Evolutionary conservation across 345 rosid species (phyloP).

Genomic region (Salix udensis): DNA sequence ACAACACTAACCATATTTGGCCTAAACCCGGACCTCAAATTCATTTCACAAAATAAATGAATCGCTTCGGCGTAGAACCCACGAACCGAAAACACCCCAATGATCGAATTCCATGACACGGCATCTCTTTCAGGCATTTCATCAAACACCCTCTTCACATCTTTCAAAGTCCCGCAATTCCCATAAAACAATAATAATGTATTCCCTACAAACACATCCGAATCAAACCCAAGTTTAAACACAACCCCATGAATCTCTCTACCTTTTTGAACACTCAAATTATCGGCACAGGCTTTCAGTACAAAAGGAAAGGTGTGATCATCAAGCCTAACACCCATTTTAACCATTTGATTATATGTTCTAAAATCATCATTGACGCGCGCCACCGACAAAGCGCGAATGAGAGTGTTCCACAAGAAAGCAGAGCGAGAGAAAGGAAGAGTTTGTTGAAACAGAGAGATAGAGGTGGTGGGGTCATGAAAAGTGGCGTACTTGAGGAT

Average conservation of each 20-base stretch:
- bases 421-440: conserved; percentile 34
- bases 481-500: conserved; percentile 45
- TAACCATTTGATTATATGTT: conserved; percentile 38
- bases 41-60: conserved; percentile 30
- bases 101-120: conserved; percentile 40
- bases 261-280: conserved; percentile 40
- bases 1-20: conserved; percentile 39
- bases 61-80: conserved; percentile 35
- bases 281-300: conserved; percentile 42
- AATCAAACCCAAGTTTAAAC: conserved; percentile 46
- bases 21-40: conserved; percentile 25
- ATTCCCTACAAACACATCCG: conserved; percentile 39
- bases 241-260: conserved; percentile 54
- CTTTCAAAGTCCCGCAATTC: conserved; percentile 15
- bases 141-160: conserved; percentile 34
- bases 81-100: conserved; percentile 32
- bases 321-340: conserved; percentile 40
- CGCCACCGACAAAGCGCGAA: conserved; percentile 35
- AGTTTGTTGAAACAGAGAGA: conserved; percentile 32
- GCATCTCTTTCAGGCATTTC: conserved; percentile 51
- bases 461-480: conserved; percentile 16
- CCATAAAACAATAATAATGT: conserved; percentile 42
- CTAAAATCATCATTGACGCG: conserved; percentile 25
- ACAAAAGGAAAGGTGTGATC: conserved; percentile 48
- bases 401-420: conserved; percentile 48